Base-by-base conservation (phyloP, 2,329 filamentous ascomycete species). In the Elsinoe perseae region DNA sequence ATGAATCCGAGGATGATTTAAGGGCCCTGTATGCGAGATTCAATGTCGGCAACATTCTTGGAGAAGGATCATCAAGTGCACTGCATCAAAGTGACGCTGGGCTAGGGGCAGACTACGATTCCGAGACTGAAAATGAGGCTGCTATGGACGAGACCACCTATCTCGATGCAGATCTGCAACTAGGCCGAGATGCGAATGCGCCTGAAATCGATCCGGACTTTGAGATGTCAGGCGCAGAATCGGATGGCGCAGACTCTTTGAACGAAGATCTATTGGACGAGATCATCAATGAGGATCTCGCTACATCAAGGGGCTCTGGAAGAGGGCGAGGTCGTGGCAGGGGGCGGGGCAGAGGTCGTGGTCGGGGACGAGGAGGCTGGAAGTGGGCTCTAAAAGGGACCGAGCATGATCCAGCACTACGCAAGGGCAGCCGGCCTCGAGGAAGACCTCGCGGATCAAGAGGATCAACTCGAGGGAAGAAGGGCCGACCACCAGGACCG, bases 191-290 rank as follows among this genome's bases (percentile, higher is more conserved):
- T n/a, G 62, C 54, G 16, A 66, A 70, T 53, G 62, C 65, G 12
- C 63, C 67, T 21, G 58, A 65, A 3, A 46, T 55, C 12, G 70
- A 72, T 50, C 63, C 65, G 25, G 69, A 73, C 46, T 72, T 68
- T 57, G 66, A 66, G 2, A 61, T 65, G 34, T 66, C 66, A 42
- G 70, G 70, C 23, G 65, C 60, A 7, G 62, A 61, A 20, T 61
- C 58, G 1, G 54, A 60, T 23, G 59, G 54, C 5, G 57, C 54
- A 8, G 58, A 57, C 6, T 60, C 58, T 21, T 23, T 60, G 18
- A 54, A 58, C 25, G 50, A 52, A 2, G 59, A 59, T 21, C 20
- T 60, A 2, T 38, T 58, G 4, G 57, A 60, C 28, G 57, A 59
- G 2, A 57, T 58, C 7, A 36, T 58, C 3, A 20, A 52, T 7